phyloP scores from a whole-genome alignment of 73 alveolate genomes.

The Stentor roeselii region DNA sequence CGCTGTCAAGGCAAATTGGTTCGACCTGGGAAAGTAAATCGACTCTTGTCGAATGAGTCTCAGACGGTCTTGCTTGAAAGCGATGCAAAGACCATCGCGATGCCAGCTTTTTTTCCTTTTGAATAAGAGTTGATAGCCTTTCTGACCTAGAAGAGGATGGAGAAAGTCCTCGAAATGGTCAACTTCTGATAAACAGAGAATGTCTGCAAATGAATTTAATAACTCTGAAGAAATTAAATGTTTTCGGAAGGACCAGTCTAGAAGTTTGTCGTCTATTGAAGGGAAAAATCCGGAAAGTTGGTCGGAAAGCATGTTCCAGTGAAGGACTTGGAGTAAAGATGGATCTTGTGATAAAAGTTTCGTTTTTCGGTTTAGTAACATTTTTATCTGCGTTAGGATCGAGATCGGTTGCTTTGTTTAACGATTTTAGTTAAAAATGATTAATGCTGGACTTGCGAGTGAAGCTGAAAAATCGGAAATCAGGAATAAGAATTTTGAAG shows the following conservation, averaged over 20 bases:
- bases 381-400: not conserved
- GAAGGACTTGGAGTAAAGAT: not conserved
- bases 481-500: not conserved
- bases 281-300: slow-evolving; percentile 26
- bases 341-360: not conserved
- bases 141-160: not conserved
- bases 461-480: slow-evolving; percentile 6
- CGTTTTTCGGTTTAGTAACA: not conserved
- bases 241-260: not conserved
- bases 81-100: slow-evolving; percentile 24
- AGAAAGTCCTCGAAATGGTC: slow-evolving; percentile 10
- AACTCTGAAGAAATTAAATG: not conserved
- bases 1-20: not conserved
- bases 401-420: no score
- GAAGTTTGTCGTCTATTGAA: not conserved
- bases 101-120: slow-evolving; percentile 27
- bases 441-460: no score
- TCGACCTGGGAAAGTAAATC: not conserved
- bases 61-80: not conserved
- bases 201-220: not conserved
- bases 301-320: slow-evolving; percentile 10
- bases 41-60: not conserved
- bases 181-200: not conserved
- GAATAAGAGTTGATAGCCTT: not conserved
- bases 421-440: no score